A percentile compares a stretch with the other conserved stretches of the same genome.
Conservation (phyloP, 768 basidiomycete genomes). For the Boletus eberwhitei region DNA sequence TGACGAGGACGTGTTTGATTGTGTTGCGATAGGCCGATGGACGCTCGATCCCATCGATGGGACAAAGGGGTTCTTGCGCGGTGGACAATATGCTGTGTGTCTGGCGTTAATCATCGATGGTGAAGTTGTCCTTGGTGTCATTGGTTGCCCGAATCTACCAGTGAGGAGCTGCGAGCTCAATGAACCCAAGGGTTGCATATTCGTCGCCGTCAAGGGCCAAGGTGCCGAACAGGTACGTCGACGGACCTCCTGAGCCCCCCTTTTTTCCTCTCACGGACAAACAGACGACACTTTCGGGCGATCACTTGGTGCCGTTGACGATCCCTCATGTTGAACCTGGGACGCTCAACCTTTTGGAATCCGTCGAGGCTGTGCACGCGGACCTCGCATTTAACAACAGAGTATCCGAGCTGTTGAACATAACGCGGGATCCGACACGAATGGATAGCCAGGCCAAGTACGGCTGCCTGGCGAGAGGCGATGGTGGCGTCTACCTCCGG, state of each 20-base stretch:
- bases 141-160: slow-evolving; percentile 92
- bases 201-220: slow-evolving; percentile 82
- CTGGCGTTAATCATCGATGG: slow-evolving; percentile 79
- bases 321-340: slow-evolving; percentile 45
- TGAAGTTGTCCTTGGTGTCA: slow-evolving; percentile 75
- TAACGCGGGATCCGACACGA: slow-evolving; percentile 62
- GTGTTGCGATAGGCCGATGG: slow-evolving; percentile 62
- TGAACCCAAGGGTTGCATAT: slow-evolving; percentile 72
- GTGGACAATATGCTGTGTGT: slow-evolving; percentile 92
- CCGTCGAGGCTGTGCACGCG: slow-evolving; percentile 87
- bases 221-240: slow-evolving; percentile 67
- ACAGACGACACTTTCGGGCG: slow-evolving; percentile 53
- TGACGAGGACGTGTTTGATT: background rate
- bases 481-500: slow-evolving; percentile 78
- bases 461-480: slow-evolving; percentile 77
- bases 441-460: slow-evolving; percentile 99
- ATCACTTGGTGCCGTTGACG: slow-evolving; percentile 44
- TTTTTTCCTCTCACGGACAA: background rate
- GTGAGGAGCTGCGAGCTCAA: slow-evolving; percentile 49
- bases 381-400: slow-evolving; percentile 82
- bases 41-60: slow-evolving; percentile 90
- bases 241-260: background rate
- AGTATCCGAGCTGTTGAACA: slow-evolving; percentile 63
- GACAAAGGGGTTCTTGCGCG: slow-evolving; percentile 89
- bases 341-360: slow-evolving; percentile 76